Evolutionary conservation across 1,284 basidiomycete genomes (phyloP), one percentile per base, ranked within the genome.

Genomic region (Pseudozyma tsukubaensis): DNA sequence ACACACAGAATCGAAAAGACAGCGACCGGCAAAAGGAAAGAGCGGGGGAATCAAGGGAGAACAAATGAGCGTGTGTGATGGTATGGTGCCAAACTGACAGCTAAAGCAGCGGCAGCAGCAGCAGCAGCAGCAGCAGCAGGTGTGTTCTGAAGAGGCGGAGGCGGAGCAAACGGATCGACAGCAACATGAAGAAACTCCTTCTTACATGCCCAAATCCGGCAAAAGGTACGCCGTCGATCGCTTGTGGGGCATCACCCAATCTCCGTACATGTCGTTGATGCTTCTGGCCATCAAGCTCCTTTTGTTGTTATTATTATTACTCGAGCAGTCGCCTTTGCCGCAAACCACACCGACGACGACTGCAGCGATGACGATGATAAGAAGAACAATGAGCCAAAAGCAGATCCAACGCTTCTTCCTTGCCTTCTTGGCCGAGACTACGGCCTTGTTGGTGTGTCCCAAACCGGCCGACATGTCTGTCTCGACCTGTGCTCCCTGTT

Each of bases 361-460:
- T 0, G 69, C 82, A 16, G 78, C 79, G 40, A 75, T 64, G 44
- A 80, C 73, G 29, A 81, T 50, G 50, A 83, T 62, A 14, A 82
- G 36, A 50, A 82, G 68, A 55, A 83, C 48, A 29, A 74, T 39
- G 61, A 78, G 65, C 78, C 77, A 80, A 77, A 81, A 81, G 72
- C 82, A 82, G 53, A 80, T 78, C 76, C 74, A 83, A 21, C 86
- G 65, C 86, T 91, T 92, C 83, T 89, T 90, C 52, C 94, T 89
- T 12, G 94, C 94, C 45, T 91, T 87, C 61, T 87, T 86, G 19
- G 90, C 92, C 49, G 92, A 94, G 34, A 87, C 87, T 44, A 93
- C 90, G 0, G 93, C 94, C 59, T 88, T 87, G 59, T 79, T 77
- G n/a, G 83, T 84, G 50, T 78, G 66, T 89, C 89, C n/a, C 90